phyloP scores from a whole-genome alignment of 148 eudicot species.

The Limonium bicolor region DNA sequence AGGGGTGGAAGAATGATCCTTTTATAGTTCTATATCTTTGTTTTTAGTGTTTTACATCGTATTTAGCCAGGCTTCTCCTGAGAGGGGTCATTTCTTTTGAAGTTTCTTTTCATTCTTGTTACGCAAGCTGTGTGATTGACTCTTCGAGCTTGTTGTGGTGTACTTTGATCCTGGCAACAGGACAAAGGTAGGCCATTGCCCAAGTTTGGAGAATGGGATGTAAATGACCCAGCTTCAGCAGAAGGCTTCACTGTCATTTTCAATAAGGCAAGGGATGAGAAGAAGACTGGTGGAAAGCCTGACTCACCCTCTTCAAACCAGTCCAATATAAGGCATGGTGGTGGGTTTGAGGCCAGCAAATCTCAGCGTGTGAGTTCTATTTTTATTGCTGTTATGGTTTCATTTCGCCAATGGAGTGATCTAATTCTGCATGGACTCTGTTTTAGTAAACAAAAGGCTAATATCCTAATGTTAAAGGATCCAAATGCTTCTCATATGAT shows the following conservation, averaged over 20 bases:
- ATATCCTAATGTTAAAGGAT: too few species aligned
- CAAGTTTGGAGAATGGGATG: slow-evolving; percentile 84
- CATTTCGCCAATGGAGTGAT: neutral
- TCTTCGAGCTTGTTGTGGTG: too few species aligned
- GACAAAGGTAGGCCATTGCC: slow-evolving; percentile 73
- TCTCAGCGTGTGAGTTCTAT: slow-evolving; percentile 48
- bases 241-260: slow-evolving; percentile 80
- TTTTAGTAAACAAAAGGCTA: too few species aligned
- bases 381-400: neutral
- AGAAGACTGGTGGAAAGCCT: slow-evolving; percentile 66
- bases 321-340: slow-evolving; percentile 14
- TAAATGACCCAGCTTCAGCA: slow-evolving; percentile 82
- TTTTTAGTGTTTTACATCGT: too few species aligned
- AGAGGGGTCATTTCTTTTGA: too few species aligned
- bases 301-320: slow-evolving; percentile 48
- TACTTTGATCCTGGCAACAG: too few species aligned
- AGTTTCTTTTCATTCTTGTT: too few species aligned
- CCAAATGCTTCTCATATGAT: neutral
- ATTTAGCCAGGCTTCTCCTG: too few species aligned
- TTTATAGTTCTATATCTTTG: too few species aligned
- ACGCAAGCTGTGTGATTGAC: too few species aligned
- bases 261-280: slow-evolving; percentile 75
- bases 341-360: slow-evolving; percentile 32
- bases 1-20: too few species aligned
- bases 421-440: too few species aligned